Base-by-base conservation (phyloP, 2,329 filamentous ascomycete species). In the Basipetospora chlamydospora region DNA sequence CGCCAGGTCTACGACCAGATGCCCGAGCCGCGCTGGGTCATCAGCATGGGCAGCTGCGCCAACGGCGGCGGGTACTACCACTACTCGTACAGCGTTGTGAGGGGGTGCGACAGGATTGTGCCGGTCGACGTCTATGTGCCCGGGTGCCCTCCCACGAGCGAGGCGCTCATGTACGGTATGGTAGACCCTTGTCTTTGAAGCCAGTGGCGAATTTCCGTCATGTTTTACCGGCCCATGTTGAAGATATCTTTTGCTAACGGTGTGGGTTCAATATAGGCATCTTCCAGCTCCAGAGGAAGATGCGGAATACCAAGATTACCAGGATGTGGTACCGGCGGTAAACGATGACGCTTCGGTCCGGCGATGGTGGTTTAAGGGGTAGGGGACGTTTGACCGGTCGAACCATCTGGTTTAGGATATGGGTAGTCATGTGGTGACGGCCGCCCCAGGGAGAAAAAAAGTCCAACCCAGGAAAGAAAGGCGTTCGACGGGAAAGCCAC, bases 1-100 rank as follows among this genome's bases (percentile, higher is more conserved):
- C 71, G 86, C 58, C 83, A 90, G 61, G 80, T 92, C 43, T 94
- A 94, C 63, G 86, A 94, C 58, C 86, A 93, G 66, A 93, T 93
- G 85, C 85, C 85, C 23, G 85, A 93, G 21, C 85, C 85, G 13
- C 71, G 80, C 52, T 93, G 84, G 84, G 84, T 88, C 49, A 57
- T 74, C 50, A 82, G 76, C 48, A 88, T 88, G 82, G 82, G 82
- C 11, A 82, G 76, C 51, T 88, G 82, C 57, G 82, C 82, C 42
- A 88, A 88, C 58, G 82, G 82, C 35, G 82, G 82, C 42, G 82
- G 82, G 39, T 88, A 88, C 63, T 87, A 88, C 57, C 82, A 88
- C 60, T 87, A 88, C 63, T 81, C 76, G 58, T 88, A 88, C 61
- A 74, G 67, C 46, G 81, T 86, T 33, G 75, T 78, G 31, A 68